Conservation (phyloP, 805 yeast genomes). For the Ogataea glucozyma region DNA sequence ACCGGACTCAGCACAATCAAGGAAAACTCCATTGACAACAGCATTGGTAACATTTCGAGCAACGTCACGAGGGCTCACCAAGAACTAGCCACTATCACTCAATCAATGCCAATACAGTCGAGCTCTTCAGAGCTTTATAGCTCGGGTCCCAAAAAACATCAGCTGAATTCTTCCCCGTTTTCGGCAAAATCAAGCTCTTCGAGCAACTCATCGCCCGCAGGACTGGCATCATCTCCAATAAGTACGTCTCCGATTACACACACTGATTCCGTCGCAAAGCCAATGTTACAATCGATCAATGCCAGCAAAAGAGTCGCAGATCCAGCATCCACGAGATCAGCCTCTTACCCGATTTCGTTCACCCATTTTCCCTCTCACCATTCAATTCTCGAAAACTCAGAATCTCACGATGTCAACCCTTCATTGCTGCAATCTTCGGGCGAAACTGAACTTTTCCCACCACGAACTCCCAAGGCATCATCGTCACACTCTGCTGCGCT, state of each 20-base stretch:
- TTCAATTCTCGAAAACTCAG: constrained; percentile 16
- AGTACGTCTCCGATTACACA: constrained; percentile 32
- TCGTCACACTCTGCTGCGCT: neutral
- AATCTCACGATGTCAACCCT: constrained; percentile 26
- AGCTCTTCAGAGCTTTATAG: too few species aligned
- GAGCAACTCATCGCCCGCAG: constrained; percentile 19
- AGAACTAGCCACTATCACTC: constrained; percentile 25
- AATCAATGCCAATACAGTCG: neutral
- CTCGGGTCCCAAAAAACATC: too few species aligned
- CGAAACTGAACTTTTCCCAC: constrained; percentile 7
- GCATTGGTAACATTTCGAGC: constrained; percentile 1
- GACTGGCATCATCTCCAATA: constrained; percentile 28
- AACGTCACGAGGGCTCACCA: constrained; percentile 24
- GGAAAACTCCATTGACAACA: constrained; percentile 5
- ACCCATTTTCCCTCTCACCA: constrained; percentile 18
- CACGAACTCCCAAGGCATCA: constrained; percentile 19
- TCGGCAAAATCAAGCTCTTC: constrained; percentile 17
- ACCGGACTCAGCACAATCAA: constrained; percentile 10
- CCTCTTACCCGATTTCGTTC: constrained; percentile 7
- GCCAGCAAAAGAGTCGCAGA: neutral
- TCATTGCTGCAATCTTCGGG: constrained; percentile 20
- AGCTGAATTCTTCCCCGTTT: constrained; percentile 21
- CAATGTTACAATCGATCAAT: constrained; percentile 1
- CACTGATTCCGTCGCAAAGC: constrained; percentile 16
- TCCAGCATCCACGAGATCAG: constrained; percentile 1